Conservation (phyloP, 1,139 yeast species). For the Hanseniaspora uvarum region DNA sequence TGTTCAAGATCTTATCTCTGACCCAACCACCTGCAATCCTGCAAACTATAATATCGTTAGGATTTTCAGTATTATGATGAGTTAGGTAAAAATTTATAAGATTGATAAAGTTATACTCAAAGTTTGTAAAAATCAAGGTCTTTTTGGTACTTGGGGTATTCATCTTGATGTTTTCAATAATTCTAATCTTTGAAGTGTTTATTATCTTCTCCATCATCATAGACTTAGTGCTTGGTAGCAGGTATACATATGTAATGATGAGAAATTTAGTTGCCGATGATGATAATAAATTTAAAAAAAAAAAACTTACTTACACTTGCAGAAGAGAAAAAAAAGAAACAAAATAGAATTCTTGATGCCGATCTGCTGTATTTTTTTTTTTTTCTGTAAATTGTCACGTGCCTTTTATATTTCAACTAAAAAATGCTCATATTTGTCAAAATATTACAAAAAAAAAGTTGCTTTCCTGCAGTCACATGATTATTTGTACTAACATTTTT, state of each 20-base stretch:
- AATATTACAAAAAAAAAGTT: too few relatives aligned
- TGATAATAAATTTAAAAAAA: too few relatives aligned
- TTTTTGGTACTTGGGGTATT: background rate
- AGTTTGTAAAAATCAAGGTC: slow-evolving; percentile 20
- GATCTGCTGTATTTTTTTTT: too few relatives aligned
- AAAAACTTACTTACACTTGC: background rate
- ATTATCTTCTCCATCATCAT: background rate
- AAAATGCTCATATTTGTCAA: too few relatives aligned
- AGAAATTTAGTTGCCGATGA: too few relatives aligned
- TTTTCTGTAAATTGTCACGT: too few relatives aligned
- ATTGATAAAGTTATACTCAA: slow-evolving; percentile 22
- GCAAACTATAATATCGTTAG: slow-evolving; percentile 38
- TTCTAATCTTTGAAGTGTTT: background rate
- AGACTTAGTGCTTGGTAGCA: background rate
- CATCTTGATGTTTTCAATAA: background rate
- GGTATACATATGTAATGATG: too few relatives aligned
- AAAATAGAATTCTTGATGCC: too few relatives aligned
- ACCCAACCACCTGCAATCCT: slow-evolving; percentile 99
- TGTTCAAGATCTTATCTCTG: slow-evolving; percentile 77
- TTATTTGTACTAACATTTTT: too few relatives aligned
- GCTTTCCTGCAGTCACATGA: too few relatives aligned
- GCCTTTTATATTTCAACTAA: too few relatives aligned
- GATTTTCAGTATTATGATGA: background rate
- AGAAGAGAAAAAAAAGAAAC: background rate
- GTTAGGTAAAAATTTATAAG: slow-evolving; percentile 15